Percentiles rank a stretch among this genome's conserved stretches.
phyloP scores from a whole-genome alignment of 192 early-diverging fungal genomes.

The Thoreauomyces humboldtii region DNA sequence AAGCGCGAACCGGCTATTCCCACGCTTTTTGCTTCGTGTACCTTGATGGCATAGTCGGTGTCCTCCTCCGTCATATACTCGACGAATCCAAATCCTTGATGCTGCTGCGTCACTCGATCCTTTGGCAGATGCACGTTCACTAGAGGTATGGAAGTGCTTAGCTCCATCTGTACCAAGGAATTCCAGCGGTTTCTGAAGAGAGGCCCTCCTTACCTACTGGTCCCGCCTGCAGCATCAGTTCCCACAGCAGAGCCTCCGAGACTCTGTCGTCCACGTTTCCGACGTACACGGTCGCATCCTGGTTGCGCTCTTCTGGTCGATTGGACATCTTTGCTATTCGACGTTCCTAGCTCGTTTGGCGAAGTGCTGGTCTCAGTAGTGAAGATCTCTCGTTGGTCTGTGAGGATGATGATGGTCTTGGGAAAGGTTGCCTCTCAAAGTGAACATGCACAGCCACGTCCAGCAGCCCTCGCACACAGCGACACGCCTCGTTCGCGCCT shows the following conservation, averaged over 20 bases:
- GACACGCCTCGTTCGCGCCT: no score
- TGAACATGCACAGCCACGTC: no score
- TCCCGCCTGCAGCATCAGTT: conserved; percentile 97
- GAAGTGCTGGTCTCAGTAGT: no score
- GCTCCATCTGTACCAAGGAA: no score
- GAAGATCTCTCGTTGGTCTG: no score
- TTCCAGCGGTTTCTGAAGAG: not conserved
- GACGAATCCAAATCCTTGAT: conserved; percentile 95
- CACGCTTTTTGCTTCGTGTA: not conserved
- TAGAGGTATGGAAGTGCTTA: not conserved
- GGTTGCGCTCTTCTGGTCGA: conserved; percentile 77
- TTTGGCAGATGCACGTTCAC: conserved; percentile 97
- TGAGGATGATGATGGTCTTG: no score
- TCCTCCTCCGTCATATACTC: conserved; percentile 94
- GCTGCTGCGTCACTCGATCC: conserved; percentile 90
- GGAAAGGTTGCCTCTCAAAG: no score
- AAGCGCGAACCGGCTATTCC: not conserved
- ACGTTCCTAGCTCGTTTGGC: not conserved
- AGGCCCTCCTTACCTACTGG: conserved; percentile 67
- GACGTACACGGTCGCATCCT: conserved; percentile 96
- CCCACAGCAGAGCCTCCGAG: conserved; percentile 93
- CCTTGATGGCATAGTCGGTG: conserved; percentile 91
- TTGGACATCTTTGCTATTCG: conserved; percentile 25
- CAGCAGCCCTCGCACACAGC: no score
- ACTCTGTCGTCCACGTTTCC: conserved; percentile 95